phyloP scores from a whole-genome alignment of 129 eudicot species.

The Deinandra increscens region DNA sequence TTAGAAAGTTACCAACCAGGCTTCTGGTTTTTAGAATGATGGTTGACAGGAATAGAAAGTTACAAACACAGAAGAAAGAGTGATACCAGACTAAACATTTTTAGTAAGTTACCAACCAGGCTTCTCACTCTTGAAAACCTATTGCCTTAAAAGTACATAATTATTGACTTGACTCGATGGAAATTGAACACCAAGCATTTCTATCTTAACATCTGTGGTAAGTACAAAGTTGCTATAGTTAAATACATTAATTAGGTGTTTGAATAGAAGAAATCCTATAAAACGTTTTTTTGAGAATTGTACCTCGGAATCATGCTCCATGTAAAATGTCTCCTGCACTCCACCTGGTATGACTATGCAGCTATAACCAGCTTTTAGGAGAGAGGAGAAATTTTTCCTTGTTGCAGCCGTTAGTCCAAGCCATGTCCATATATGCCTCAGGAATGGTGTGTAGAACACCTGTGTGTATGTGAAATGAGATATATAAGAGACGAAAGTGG shows the following conservation, averaged over 20 bases:
- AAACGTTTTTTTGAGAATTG: background rate
- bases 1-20: background rate
- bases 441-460: constrained; percentile 86
- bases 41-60: background rate
- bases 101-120: background rate
- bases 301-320: constrained; percentile 93
- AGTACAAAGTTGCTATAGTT: background rate
- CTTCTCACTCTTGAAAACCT: background rate
- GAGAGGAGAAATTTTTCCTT: constrained; percentile 55
- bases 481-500: background rate
- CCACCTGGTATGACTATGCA: constrained; percentile 93
- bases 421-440: constrained; percentile 98
- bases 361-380: constrained; percentile 76
- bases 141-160: background rate
- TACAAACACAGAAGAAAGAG: background rate
- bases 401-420: constrained; percentile 71
- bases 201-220: background rate
- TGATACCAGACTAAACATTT: background rate
- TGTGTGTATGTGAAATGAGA: constrained; percentile 21
- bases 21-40: no score
- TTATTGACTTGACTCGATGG: background rate
- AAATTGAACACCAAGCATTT: background rate
- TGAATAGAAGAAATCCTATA: background rate
- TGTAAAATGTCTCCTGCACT: constrained; percentile 69
- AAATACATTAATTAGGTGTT: background rate